Evolutionary conservation across 805 yeast species (phyloP).

Genomic region (Blastobotrys robertii): DNA sequence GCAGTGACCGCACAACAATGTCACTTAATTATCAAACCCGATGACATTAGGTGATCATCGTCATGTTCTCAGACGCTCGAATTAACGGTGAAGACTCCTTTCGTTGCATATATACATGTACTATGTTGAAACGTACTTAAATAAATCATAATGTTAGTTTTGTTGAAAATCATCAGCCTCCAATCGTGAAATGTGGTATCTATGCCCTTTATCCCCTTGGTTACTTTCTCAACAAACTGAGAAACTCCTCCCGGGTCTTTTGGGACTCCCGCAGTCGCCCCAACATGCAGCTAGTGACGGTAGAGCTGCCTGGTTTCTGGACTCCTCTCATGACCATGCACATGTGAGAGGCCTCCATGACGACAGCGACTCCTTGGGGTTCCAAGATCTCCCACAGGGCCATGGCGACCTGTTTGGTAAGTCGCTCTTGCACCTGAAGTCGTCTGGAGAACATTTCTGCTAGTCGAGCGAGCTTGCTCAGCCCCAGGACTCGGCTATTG

Average conservation of each 20-base stretch:
- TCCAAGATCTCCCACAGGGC: slow-evolving; percentile 83
- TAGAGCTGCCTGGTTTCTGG: slow-evolving; percentile 87
- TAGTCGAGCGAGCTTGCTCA: slow-evolving; percentile 84
- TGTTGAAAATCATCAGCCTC: too few species aligned
- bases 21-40: too few species aligned
- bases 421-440: slow-evolving; percentile 94
- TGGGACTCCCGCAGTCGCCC: slow-evolving; percentile 92
- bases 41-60: too few species aligned
- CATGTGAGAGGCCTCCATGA: slow-evolving; percentile 96
- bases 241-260: slow-evolving; percentile 92
- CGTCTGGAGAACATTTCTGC: slow-evolving; percentile 97
- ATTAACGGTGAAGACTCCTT: too few species aligned
- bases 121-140: too few species aligned
- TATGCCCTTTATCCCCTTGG: too few species aligned
- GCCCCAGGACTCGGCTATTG: slow-evolving; percentile 82
- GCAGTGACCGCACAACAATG: too few species aligned
- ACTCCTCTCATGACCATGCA: slow-evolving; percentile 99
- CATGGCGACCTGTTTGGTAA: slow-evolving; percentile 96
- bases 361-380: slow-evolving; percentile 97
- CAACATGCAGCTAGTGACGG: slow-evolving; percentile 93
- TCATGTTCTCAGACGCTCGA: too few species aligned
- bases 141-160: too few species aligned
- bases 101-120: too few species aligned
- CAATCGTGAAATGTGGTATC: too few species aligned
- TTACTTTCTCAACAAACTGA: slow-evolving; percentile 44